Percentiles rank a stretch among this genome's conserved stretches.
phyloP scores from a whole-genome alignment of 352 stramenopile genomes.

The Aphanomyces invadans region DNA sequence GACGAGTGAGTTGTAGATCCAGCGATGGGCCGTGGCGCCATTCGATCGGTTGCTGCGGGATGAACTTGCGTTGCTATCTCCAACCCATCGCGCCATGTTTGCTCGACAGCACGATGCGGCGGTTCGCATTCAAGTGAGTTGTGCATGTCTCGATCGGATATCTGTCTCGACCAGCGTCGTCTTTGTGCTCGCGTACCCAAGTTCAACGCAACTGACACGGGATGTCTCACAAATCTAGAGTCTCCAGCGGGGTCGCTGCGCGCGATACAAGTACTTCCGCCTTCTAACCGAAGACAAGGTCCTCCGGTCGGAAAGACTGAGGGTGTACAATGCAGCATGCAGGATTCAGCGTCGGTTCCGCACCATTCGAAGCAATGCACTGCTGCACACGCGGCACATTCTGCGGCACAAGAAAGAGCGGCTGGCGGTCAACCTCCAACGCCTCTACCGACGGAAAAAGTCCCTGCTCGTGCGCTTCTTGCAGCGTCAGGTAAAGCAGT shows the following conservation, averaged over 20 bases:
- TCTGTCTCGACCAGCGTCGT: too few species aligned
- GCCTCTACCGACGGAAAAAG: slow-evolving; percentile 29
- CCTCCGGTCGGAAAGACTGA: slow-evolving; percentile 16
- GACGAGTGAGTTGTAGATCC: too few species aligned
- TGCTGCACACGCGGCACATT: slow-evolving; percentile 37
- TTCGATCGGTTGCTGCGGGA: slow-evolving; percentile 49
- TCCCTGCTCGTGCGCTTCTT: slow-evolving; percentile 10
- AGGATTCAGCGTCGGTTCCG: slow-evolving; percentile 31
- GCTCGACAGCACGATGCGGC: slow-evolving; percentile 36
- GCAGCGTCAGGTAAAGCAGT: neutral
- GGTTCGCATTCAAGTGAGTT: slow-evolving; percentile 35
- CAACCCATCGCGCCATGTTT: slow-evolving; percentile 42
- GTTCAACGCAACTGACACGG: too few species aligned
- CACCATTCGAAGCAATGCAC: slow-evolving; percentile 26
- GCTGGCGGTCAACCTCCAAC: slow-evolving; percentile 41
- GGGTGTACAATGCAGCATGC: slow-evolving; percentile 25
- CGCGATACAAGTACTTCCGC: slow-evolving; percentile 28
- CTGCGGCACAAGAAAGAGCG: slow-evolving; percentile 30
- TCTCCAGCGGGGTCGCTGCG: slow-evolving; percentile 39
- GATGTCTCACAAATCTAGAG: too few species aligned
- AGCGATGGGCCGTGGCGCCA: slow-evolving; percentile 1
- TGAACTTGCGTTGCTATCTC: slow-evolving; percentile 39
- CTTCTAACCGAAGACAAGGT: slow-evolving; percentile 20
- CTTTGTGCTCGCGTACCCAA: too few species aligned
- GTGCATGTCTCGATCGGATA: neutral